phyloP scores from a whole-genome alignment of 495 filamentous ascomycete species.

The Trichoderma parareesei region DNA sequence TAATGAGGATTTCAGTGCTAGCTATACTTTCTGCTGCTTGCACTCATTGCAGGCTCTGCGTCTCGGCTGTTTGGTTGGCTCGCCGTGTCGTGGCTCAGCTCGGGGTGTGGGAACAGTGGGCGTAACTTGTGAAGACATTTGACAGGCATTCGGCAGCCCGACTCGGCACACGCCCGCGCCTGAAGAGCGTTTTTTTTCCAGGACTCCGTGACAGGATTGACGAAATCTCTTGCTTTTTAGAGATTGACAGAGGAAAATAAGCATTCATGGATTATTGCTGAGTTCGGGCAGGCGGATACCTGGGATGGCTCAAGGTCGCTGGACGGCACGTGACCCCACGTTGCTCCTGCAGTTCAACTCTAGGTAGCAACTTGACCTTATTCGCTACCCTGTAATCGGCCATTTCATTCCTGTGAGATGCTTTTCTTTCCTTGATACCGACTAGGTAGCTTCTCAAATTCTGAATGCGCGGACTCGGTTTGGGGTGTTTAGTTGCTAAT shows the following conservation, averaged over 20 bases:
- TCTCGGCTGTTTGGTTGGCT: neutral
- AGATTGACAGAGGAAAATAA: too few species aligned
- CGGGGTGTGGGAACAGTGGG: neutral
- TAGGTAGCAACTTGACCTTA: neutral
- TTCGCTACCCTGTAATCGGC: neutral
- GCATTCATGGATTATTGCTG: too few species aligned
- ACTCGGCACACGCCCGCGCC: neutral
- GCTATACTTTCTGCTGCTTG: constrained; percentile 2
- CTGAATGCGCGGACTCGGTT: too few species aligned
- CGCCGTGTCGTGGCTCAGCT: neutral
- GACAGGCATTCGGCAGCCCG: neutral
- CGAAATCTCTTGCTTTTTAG: neutral
- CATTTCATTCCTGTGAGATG: too few species aligned
- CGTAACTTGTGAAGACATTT: neutral
- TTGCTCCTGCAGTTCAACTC: neutral
- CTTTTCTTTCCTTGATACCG: too few species aligned
- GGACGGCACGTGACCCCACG: neutral
- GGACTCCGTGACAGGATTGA: neutral
- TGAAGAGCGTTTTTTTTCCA: neutral
- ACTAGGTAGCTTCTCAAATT: too few species aligned
- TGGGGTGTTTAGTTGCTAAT: too few species aligned
- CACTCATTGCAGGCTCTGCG: constrained; percentile 7
- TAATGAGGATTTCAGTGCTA: neutral
- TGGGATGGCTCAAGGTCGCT: neutral
- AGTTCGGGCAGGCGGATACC: too few species aligned